Percentiles rank a stretch among this genome's conserved stretches.
Conservation (phyloP, 805 yeast species). For the Candida yuanshanica region DNA sequence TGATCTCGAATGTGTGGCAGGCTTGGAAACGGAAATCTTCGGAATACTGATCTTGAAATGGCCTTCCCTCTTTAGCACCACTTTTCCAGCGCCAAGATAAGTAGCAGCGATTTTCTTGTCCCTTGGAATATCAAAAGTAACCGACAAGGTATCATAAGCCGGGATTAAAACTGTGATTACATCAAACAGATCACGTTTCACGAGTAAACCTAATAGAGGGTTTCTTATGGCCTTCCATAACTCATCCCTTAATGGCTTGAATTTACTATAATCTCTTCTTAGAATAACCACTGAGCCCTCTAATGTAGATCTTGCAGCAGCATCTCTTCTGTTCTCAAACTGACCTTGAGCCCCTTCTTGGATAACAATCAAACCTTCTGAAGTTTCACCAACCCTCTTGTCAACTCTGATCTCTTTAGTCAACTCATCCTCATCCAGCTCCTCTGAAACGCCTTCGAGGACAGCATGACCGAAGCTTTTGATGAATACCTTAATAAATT, state of each 20-base stretch:
- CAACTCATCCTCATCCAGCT: slow-evolving; percentile 63
- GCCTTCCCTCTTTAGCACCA: slow-evolving; percentile 56
- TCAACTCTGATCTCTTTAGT: slow-evolving; percentile 13
- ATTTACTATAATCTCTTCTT: slow-evolving; percentile 48
- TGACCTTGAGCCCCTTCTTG: slow-evolving; percentile 44
- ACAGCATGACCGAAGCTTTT: slow-evolving; percentile 63
- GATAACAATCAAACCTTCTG: slow-evolving; percentile 41
- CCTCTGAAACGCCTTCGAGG: slow-evolving; percentile 50
- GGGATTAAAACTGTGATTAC: slow-evolving; percentile 60
- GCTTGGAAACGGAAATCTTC: slow-evolving; percentile 6
- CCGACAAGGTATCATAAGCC: slow-evolving; percentile 54
- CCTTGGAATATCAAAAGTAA: slow-evolving; percentile 60
- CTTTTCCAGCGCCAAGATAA: slow-evolving; percentile 43
- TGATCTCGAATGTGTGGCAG: slow-evolving; percentile 1
- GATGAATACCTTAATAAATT: slow-evolving; percentile 42
- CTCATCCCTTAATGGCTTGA: slow-evolving; percentile 49
- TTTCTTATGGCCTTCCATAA: slow-evolving; percentile 71
- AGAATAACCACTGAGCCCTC: slow-evolving; percentile 62
- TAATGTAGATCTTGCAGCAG: slow-evolving; percentile 56
- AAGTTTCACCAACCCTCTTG: slow-evolving; percentile 6
- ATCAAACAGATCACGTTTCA: slow-evolving; percentile 58
- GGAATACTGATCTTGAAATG: slow-evolving; percentile 17
- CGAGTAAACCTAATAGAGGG: slow-evolving; percentile 50
- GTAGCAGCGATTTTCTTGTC: slow-evolving; percentile 61
- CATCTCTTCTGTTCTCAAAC: slow-evolving; percentile 53